Percentiles rank a stretch among this genome's conserved stretches.
Evolutionary conservation across 495 filamentous ascomycete genomes (phyloP).

Genomic region (Penicillium argentinense): DNA sequence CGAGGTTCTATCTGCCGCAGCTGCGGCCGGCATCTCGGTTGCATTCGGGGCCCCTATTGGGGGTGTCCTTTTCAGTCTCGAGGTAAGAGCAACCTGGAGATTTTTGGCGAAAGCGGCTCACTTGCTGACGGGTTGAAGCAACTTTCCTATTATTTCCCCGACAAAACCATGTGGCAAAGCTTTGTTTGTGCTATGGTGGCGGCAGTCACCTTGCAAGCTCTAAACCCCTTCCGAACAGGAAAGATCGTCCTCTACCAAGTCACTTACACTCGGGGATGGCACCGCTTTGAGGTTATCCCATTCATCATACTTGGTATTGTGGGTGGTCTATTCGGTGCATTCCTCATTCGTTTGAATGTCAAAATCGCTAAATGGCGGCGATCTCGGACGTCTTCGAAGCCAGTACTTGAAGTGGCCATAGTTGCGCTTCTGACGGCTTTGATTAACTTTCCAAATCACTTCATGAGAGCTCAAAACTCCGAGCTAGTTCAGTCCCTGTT

Average conservation of each 20-base stretch:
- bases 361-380: conserved; percentile 79
- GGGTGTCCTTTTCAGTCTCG: conserved; percentile 87
- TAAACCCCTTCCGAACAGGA: conserved; percentile 93
- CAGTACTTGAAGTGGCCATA: conserved; percentile 71
- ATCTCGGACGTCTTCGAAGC: conserved; percentile 51
- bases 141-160: conserved; percentile 96
- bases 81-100: conserved; percentile 48
- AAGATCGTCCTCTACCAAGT: conserved; percentile 97
- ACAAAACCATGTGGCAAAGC: conserved; percentile 99
- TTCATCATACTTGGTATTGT: conserved; percentile 85
- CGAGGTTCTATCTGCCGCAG: conserved; percentile 91
- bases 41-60: conserved; percentile 97
- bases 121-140: too few relatives aligned
- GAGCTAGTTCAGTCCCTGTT: conserved; percentile 92
- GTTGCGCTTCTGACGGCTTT: conserved; percentile 79
- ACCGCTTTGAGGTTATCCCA: conserved; percentile 89
- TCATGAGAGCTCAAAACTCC: conserved; percentile 89
- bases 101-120: too few relatives aligned
- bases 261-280: conserved; percentile 89
- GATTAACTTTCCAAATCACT: conserved; percentile 91
- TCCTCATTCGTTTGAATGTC: conserved; percentile 96
- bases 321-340: conserved; percentile 87
- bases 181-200: conserved; percentile 99
- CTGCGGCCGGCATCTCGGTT: conserved; percentile 92
- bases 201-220: conserved; percentile 85